Percentiles rank a stretch among this genome's conserved stretches.
Conservation (phyloP, 805 yeast genomes). For the Kurtzmaniella cleridarum region DNA sequence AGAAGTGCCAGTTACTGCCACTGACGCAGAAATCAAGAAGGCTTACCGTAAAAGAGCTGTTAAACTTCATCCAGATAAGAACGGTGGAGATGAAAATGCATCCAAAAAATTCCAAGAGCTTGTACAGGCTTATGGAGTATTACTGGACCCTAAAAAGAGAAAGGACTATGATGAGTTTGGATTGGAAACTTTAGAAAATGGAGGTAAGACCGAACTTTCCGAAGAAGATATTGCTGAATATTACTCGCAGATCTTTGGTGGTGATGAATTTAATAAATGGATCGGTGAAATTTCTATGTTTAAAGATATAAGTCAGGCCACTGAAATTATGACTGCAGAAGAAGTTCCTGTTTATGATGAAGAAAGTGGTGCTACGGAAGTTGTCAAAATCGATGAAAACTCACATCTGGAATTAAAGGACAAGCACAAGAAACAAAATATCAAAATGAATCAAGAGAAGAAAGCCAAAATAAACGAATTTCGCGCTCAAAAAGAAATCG, state of each 20-base stretch:
- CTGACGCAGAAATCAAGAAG: conserved; percentile 79
- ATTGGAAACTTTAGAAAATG: conserved; percentile 43
- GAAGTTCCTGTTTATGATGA: conserved; percentile 20
- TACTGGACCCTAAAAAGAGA: conserved; percentile 68
- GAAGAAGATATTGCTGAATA: conserved; percentile 53
- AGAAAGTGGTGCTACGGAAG: conserved; percentile 15
- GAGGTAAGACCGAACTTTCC: conserved; percentile 49
- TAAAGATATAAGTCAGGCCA: conserved; percentile 64
- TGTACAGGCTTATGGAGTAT: conserved; percentile 66
- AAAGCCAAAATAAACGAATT: conserved; percentile 47
- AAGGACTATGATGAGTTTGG: conserved; percentile 81
- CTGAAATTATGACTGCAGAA: conserved; percentile 38
- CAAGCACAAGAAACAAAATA: conserved; percentile 21
- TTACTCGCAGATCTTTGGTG: conserved; percentile 75
- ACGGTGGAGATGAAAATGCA: conserved; percentile 90
- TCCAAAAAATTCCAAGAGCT: conserved; percentile 76
- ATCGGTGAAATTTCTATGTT: conserved; percentile 53
- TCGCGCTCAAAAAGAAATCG: conserved; percentile 50
- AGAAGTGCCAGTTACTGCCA: conserved; percentile 63
- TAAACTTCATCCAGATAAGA: conserved; percentile 90
- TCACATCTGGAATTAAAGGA: not conserved
- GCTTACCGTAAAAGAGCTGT: conserved; percentile 91
- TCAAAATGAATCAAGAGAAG: conserved; percentile 27
- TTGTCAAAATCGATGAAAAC: not conserved
- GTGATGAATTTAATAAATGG: conserved; percentile 75